Conservation (phyloP, 257 asterid genomes). For the Nyctanthes arbortristis region DNA sequence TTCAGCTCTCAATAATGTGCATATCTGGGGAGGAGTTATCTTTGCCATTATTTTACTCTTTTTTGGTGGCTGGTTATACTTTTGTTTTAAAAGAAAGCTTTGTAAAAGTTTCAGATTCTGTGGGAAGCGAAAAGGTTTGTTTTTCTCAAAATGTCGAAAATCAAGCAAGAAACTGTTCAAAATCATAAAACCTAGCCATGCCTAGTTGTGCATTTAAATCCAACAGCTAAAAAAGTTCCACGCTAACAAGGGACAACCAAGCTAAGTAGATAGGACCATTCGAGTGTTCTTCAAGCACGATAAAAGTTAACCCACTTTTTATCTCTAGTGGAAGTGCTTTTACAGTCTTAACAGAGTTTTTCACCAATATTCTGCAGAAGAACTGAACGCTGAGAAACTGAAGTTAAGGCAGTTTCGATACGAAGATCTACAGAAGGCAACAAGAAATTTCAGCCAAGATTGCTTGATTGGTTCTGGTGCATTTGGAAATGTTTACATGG, state of each 20-base stretch:
- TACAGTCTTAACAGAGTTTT: neutral
- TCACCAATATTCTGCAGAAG: conserved; percentile 34
- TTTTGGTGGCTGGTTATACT: conserved; percentile 39
- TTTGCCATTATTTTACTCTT: conserved; percentile 30
- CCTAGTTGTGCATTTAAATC: neutral
- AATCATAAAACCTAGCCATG: neutral
- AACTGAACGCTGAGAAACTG: conserved; percentile 42
- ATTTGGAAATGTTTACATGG: conserved; percentile 69
- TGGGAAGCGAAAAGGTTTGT: conserved; percentile 46
- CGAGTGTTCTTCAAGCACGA: no score
- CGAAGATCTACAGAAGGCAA: conserved; percentile 61
- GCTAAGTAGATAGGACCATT: no score
- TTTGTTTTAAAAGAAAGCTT: conserved; percentile 54
- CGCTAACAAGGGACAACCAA: neutral
- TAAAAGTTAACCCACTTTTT: neutral
- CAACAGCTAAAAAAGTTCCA: neutral
- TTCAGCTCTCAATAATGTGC: conserved; percentile 20
- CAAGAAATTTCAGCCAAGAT: conserved; percentile 61
- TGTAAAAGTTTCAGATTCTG: conserved; percentile 31
- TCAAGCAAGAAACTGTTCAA: neutral
- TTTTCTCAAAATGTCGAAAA: neutral
- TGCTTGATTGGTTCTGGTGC: conserved; percentile 68
- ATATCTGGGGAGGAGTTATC: conserved; percentile 40
- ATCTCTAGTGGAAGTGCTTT: neutral
- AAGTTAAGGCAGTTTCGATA: conserved; percentile 45